These are phyloP conservation scores for Neonectria sp. DNA, from an alignment of 2,329 filamentous ascomycete genomes.

Conservation along the genomic window DNA sequence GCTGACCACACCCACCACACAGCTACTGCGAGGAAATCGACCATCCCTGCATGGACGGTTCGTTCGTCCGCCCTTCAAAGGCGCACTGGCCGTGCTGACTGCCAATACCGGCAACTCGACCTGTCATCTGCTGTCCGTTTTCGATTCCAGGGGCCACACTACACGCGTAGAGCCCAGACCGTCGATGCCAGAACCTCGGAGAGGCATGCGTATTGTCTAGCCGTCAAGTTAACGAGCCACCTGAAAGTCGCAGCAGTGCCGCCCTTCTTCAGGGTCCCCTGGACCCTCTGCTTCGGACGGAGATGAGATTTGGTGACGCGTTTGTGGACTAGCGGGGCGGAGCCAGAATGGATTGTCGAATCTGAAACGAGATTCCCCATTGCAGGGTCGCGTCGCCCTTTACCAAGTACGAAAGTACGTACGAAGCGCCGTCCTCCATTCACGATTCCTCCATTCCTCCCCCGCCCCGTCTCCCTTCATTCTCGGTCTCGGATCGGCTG, in stretches of 20 bases:
- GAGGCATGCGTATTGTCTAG: conserved; percentile 30
- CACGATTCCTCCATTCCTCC: conserved; percentile 21
- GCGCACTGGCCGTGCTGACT: neutral
- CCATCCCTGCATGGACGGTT: conserved; percentile 11
- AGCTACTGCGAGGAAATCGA: conserved; percentile 4
- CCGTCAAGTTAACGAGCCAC: conserved; percentile 41
- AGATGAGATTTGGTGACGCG: conserved; percentile 37
- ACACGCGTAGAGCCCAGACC: too few relatives aligned
- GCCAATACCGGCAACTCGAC: neutral
- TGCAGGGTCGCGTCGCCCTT: conserved; percentile 37
- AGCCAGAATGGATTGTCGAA: conserved; percentile 28
- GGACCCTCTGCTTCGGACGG: conserved; percentile 18
- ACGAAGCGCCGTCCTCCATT: too few relatives aligned
- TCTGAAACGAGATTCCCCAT: conserved; percentile 45
- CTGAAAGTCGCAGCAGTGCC: conserved; percentile 42
- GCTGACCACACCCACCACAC: neutral
- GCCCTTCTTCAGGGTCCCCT: conserved; percentile 23
- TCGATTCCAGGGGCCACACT: neutral
- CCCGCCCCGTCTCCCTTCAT: conserved; percentile 28
- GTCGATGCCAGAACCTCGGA: conserved; percentile 15
- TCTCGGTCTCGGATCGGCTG: conserved; percentile 5
- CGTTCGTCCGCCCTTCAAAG: conserved; percentile 7
- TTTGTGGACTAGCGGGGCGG: conserved; percentile 29
- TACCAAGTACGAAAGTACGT: conserved; percentile 11
- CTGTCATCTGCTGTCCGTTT: conserved; percentile 25